These are phyloP conservation scores for Exophiala alcalophila DNA, from an alignment of 2,329 filamentous ascomycete genomes.

Conservation along the genomic window DNA sequence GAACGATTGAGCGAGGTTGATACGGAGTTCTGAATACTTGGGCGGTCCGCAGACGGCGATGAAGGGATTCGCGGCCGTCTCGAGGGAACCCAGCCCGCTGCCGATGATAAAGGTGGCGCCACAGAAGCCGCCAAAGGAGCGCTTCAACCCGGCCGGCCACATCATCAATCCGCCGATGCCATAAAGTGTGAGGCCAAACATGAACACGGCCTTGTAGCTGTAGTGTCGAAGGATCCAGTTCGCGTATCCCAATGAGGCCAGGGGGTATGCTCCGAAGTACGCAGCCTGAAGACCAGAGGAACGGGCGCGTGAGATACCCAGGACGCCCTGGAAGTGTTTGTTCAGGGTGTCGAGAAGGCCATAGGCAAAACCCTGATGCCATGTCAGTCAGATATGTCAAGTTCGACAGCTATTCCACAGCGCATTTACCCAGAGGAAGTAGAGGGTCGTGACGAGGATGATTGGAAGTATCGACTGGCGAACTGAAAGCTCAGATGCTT, in stretches of 20 bases:
- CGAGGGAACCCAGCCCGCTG: constrained; percentile 68
- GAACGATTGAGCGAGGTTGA: constrained; percentile 74
- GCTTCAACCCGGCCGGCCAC: constrained; percentile 73
- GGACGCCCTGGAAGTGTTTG: constrained; percentile 57
- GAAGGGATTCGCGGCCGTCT: constrained; percentile 75
- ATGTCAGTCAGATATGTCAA: not conserved
- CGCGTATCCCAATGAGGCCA: constrained; percentile 53
- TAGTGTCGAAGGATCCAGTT: constrained; percentile 65
- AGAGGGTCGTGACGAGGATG: constrained; percentile 47
- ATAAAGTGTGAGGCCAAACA: constrained; percentile 67
- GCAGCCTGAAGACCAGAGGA: constrained; percentile 62
- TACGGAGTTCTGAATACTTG: constrained; percentile 65
- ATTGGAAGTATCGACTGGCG: constrained; percentile 45
- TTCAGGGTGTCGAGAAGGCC: constrained; percentile 49
- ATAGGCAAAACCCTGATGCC: constrained; percentile 48
- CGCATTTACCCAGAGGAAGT: constrained; percentile 50
- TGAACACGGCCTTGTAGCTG: constrained; percentile 78
- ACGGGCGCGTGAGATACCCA: constrained; percentile 53
- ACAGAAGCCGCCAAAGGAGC: constrained; percentile 72
- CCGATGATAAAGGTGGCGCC: constrained; percentile 66
- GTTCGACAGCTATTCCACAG: not conserved
- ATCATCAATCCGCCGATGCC: constrained; percentile 74
- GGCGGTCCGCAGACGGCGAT: constrained; percentile 72
- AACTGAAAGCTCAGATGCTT: constrained; percentile 41
- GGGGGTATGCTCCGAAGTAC: constrained; percentile 60